A percentile compares a stretch with the other conserved stretches of the same genome.
These are phyloP conservation scores for Pythium phragmitis DNA, from an alignment of 352 stramenopile species.

Conservation along the genomic window DNA sequence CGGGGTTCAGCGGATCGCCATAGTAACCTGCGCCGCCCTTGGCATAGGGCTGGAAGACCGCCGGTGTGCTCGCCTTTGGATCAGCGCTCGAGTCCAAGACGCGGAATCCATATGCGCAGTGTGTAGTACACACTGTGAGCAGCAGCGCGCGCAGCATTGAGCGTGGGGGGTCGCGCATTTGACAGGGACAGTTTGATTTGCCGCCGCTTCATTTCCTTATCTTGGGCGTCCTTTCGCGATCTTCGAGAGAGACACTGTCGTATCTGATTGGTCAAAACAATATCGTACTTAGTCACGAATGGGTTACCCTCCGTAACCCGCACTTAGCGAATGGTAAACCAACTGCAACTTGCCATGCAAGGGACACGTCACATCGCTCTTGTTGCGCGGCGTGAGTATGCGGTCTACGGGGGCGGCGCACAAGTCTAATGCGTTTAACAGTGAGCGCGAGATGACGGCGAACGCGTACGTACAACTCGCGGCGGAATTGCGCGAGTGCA, in stretches of 20 bases:
- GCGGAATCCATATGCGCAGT: slow-evolving; percentile 29
- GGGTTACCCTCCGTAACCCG: background rate
- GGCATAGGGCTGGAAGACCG: slow-evolving; percentile 84
- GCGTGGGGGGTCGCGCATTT: too few relatives aligned
- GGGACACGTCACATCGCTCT: background rate
- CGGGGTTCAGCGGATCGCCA: slow-evolving; percentile 67
- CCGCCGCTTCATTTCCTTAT: too few relatives aligned
- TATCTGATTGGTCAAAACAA: slow-evolving; percentile 12
- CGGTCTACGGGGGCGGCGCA: background rate
- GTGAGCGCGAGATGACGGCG: background rate
- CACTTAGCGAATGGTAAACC: slow-evolving; percentile 1
- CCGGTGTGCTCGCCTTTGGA: slow-evolving; percentile 29
- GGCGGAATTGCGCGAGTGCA: slow-evolving; percentile 44
- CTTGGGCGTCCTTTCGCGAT: slow-evolving; percentile 4
- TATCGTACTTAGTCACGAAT: background rate
- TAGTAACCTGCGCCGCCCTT: slow-evolving; percentile 80
- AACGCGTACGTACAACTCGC: slow-evolving; percentile 56
- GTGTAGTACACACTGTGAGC: background rate
- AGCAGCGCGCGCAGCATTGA: background rate
- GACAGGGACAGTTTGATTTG: too few relatives aligned
- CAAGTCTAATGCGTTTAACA: background rate
- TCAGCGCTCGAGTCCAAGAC: slow-evolving; percentile 38
- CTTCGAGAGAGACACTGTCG: background rate
- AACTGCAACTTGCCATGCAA: slow-evolving; percentile 1
- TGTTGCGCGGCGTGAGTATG: slow-evolving; percentile 14